A percentile compares a stretch with the other conserved stretches of the same genome.
phyloP scores from a whole-genome alignment of 441 rosid genomes.

The Pelargonium hybrid region DNA sequence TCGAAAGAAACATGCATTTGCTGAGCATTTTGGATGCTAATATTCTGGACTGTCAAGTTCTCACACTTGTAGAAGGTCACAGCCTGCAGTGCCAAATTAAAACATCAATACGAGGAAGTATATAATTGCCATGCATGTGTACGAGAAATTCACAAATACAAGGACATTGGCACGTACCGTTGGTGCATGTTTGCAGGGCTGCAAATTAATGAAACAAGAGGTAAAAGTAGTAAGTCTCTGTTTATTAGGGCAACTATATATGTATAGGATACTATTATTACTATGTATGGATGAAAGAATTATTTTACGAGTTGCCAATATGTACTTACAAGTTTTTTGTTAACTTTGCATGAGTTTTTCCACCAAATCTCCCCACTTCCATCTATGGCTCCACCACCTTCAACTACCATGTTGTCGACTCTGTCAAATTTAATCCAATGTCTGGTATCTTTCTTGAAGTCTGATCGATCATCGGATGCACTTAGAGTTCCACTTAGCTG shows the following conservation, averaged over 20 bases:
- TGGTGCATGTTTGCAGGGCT: conserved; percentile 76
- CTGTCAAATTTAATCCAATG: conserved; percentile 56
- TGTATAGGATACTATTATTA: not conserved
- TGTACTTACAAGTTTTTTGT: conserved; percentile 40
- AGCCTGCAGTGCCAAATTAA: conserved; percentile 33
- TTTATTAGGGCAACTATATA: not conserved
- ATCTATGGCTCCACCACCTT: conserved; percentile 61
- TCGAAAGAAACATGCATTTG: conserved; percentile 60
- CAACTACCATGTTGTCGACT: conserved; percentile 33
- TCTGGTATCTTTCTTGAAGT: conserved; percentile 33
- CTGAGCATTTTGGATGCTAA: conserved; percentile 53
- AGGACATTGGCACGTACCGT: conserved; percentile 38
- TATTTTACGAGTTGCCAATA: too few relatives aligned
- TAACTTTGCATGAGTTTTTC: conserved; percentile 69
- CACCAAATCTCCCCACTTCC: conserved; percentile 91
- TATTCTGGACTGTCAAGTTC: conserved; percentile 34
- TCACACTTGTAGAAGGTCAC: conserved; percentile 43
- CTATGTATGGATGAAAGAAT: too few relatives aligned
- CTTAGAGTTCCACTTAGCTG: conserved; percentile 55
- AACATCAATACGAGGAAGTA: not conserved
- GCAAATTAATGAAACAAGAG: conserved; percentile 18
- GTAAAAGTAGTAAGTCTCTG: conserved; percentile 10
- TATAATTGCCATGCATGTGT: too few relatives aligned
- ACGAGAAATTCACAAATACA: not conserved
- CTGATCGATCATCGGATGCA: conserved; percentile 50